Base-by-base conservation (phyloP, 768 basidiomycete species). In the Leucocoprinus leucothites region DNA sequence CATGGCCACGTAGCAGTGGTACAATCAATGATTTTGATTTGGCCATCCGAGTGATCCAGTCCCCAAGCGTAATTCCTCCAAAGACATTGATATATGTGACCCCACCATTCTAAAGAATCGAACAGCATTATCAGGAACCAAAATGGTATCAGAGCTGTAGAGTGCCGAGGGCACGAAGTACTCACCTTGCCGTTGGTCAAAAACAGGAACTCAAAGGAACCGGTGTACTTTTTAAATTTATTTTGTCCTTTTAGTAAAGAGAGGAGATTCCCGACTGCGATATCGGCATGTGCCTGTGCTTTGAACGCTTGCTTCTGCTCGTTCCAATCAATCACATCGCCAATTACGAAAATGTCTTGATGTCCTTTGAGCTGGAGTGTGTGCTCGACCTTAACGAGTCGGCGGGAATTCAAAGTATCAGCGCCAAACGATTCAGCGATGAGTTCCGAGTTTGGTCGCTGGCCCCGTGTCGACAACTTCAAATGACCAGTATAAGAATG, bases 401-500 rank as follows among this genome's bases (percentile, higher is more conserved):
- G 77, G 67, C 48, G 58, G 53, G 31, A 62, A 41, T 52, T 69
- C 1, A 83, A 70, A 6, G 50, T 53, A 26, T 63, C 62, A 1
- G 57, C 38, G 11, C 70, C 72, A 8, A 76, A 64, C 11, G 80
- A 76, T 24, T 66, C 53, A 24, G 34, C 60, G 14, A 85, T 65
- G 58, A 84, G 76, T 1, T 57, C 71, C 0, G 83, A 84, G 59
- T 80, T 67, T 1, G 73, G 73, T 16, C 70, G 70, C 2, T 71
- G 71, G 8, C 73, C 73, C 9, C 66, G 51, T 11, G 70, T 65
- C 1, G 67, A 45, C 14, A 74, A 34, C 73, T 73, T 21, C 18
- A 4, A 21, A 25, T 11, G 24, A 45, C 21, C 11, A 21, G 24
- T 21, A 3, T 21, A 9, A 5, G 5, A 6, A 22, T 21, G 18